Percentiles rank a stretch among this genome's conserved stretches.
These are phyloP conservation scores for Pelargonium australe DNA, from an alignment of 441 rosid genomes.

Conservation along the genomic window DNA sequence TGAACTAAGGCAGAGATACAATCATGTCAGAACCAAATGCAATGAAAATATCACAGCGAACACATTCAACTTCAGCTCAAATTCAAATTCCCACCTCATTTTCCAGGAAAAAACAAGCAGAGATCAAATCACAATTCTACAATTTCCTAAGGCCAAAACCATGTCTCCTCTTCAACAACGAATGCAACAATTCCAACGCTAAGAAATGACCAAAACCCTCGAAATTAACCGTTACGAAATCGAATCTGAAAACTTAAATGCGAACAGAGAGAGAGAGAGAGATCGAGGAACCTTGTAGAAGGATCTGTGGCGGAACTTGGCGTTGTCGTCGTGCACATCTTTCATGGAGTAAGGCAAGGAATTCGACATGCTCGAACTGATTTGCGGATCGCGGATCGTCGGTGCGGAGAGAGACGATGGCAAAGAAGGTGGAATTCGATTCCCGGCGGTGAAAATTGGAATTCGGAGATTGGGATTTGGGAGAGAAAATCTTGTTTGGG, in stretches of 20 bases:
- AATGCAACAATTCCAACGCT: conserved; percentile 4
- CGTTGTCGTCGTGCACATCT: conserved; percentile 87
- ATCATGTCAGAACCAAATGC: neutral
- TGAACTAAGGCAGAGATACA: neutral
- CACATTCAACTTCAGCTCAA: conserved; percentile 5
- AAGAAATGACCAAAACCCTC: neutral
- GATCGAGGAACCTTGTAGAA: conserved; percentile 44
- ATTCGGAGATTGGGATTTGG: no score
- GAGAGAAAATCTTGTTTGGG: no score
- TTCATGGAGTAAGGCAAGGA: conserved; percentile 70
- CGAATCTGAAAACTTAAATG: conserved; percentile 1
- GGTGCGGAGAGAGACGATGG: neutral
- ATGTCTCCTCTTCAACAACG: neutral
- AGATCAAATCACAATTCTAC: neutral
- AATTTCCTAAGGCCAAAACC: neutral
- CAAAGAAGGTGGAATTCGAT: no score
- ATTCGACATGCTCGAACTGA: conserved; percentile 47
- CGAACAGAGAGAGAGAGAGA: conserved; percentile 1
- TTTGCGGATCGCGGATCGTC: neutral
- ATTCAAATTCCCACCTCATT: neutral
- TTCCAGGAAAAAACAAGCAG: neutral
- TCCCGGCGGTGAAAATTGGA: no score
- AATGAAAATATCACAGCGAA: neutral
- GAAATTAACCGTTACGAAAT: neutral
- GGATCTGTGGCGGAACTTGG: conserved; percentile 89